phyloP scores from a whole-genome alignment of 2,329 filamentous ascomycete species.

The Ceratocystis albifundus region DNA sequence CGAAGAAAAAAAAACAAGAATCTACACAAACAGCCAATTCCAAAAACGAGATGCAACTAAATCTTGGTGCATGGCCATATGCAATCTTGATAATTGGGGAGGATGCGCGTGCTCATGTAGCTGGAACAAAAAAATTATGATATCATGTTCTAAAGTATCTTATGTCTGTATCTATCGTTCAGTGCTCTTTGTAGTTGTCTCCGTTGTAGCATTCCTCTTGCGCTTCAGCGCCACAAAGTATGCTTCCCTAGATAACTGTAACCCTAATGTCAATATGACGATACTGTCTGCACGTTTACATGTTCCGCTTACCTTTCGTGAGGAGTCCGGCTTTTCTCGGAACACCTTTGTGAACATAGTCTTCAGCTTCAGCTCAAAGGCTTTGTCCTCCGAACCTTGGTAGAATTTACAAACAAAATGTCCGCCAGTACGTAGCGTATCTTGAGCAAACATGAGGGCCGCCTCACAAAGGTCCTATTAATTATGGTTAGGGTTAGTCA shows the following conservation, averaged over 20 bases:
- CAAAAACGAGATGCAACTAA: constrained; percentile 3
- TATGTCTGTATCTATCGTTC: not conserved
- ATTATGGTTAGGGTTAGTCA: not conserved
- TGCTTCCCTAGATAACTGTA: constrained; percentile 67
- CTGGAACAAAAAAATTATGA: not conserved
- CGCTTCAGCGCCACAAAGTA: constrained; percentile 73
- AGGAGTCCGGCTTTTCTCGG: constrained; percentile 84
- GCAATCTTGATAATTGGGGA: not conserved
- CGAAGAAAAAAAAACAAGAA: constrained; percentile 21
- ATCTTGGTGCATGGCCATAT: constrained; percentile 7
- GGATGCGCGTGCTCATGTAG: not conserved
- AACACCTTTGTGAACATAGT: constrained; percentile 68
- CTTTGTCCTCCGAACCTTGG: constrained; percentile 75
- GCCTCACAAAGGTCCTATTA: constrained; percentile 71
- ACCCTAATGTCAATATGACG: constrained; percentile 17
- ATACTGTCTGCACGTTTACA: not conserved
- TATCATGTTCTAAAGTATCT: not conserved
- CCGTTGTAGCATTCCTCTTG: constrained; percentile 34
- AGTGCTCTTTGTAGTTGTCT: constrained; percentile 10
- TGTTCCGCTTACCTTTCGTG: constrained; percentile 54
- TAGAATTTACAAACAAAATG: constrained; percentile 98
- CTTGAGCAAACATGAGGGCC: constrained; percentile 72
- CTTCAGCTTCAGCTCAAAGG: constrained; percentile 61
- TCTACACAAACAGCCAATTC: constrained; percentile 21
- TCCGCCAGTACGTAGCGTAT: constrained; percentile 69